Base-by-base conservation (phyloP, 148 eudicot species). In the Fallopia convolvulus region DNA sequence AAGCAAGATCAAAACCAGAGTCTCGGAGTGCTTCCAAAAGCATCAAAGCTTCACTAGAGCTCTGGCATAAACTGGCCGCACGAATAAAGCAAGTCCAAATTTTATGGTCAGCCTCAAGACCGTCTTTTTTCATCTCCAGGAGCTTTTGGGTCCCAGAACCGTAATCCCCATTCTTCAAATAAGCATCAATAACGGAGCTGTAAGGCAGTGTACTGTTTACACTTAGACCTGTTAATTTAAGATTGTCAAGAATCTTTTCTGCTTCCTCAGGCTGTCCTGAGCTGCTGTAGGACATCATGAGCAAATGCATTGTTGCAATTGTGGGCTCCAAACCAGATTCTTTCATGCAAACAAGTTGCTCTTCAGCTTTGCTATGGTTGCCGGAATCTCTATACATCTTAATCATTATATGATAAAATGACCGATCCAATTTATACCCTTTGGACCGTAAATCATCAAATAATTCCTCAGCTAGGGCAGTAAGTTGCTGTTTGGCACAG, bases 401-500 rank as follows among this genome's bases (percentile, higher is more conserved):
- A 83, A 96, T 96, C 99, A 96, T 90, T 72, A 90, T 71, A 80
- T 96, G 99, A 86, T 91, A 96, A 77, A 96, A 91, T 21, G 99
- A 93, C 72, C 92, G 94, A 74, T 93, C 88, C 44, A 93, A 83
- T 77, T 90, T 91, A 78, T 85, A 84, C 15, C 97, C 97, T 83
- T 85, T 87, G 48, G 85, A 86, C 41, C 76, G 84, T 79, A 96
- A 76, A 75, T 86, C 85, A 75, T 91, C 84, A 76, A 96, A 91
- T 63, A 96, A 88, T 70, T 90, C 90, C 82, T 96, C 99, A 30
- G 99, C 97, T 79, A 88, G 80, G 81, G 87, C 91, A 70, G 83
- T 56, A 80, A 88, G 90, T 75, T 88, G 87, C 83, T 81, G 86
- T 83, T 93, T 96, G 78, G 87, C 85, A 78, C 90, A 86, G 56